Evolutionary conservation across 768 basidiomycete genomes (phyloP).

Genomic region (Phylloporus arenicola): DNA sequence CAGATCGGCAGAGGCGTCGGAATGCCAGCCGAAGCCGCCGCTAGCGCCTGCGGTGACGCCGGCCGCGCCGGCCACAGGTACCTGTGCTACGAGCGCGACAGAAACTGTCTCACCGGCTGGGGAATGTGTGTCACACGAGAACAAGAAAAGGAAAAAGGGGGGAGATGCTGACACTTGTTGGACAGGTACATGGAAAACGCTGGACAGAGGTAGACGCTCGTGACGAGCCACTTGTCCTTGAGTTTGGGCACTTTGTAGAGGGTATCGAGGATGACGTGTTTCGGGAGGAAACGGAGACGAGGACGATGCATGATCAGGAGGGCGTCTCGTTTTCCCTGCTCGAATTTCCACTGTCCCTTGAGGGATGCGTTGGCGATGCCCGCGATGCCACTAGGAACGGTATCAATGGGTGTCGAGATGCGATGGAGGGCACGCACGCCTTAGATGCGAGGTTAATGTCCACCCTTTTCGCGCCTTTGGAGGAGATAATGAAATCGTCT

Average conservation of each 20-base stretch:
- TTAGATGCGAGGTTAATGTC: slow-evolving; percentile 12
- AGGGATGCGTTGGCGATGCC: slow-evolving; percentile 29
- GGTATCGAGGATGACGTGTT: slow-evolving; percentile 16
- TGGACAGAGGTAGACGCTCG: slow-evolving; percentile 27
- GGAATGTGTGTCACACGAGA: not conserved
- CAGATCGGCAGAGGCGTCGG: slow-evolving; percentile 15
- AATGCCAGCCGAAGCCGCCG: slow-evolving; percentile 17
- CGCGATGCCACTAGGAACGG: slow-evolving; percentile 9
- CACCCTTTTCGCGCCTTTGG: slow-evolving; percentile 16
- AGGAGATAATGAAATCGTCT: slow-evolving; percentile 20
- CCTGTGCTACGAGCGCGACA: slow-evolving; percentile 15
- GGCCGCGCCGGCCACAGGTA: slow-evolving; percentile 5
- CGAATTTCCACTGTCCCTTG: slow-evolving; percentile 34
- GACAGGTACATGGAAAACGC: slow-evolving; percentile 33
- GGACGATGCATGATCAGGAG: slow-evolving; percentile 32
- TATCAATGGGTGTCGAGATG: not conserved
- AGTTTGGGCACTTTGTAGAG: slow-evolving; percentile 23
- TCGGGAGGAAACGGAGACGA: slow-evolving; percentile 18
- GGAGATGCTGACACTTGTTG: slow-evolving; percentile 16
- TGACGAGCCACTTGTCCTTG: slow-evolving; percentile 31
- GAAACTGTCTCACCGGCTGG: slow-evolving; percentile 23
- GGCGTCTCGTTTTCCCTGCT: slow-evolving; percentile 28
- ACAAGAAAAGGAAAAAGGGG: not conserved
- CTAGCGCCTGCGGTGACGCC: slow-evolving; percentile 13
- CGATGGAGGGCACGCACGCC: slow-evolving; percentile 14